These are phyloP conservation scores for Metschnikowia gelsemii DNA, from an alignment of 805 yeast genomes.

Conservation along the genomic window DNA sequence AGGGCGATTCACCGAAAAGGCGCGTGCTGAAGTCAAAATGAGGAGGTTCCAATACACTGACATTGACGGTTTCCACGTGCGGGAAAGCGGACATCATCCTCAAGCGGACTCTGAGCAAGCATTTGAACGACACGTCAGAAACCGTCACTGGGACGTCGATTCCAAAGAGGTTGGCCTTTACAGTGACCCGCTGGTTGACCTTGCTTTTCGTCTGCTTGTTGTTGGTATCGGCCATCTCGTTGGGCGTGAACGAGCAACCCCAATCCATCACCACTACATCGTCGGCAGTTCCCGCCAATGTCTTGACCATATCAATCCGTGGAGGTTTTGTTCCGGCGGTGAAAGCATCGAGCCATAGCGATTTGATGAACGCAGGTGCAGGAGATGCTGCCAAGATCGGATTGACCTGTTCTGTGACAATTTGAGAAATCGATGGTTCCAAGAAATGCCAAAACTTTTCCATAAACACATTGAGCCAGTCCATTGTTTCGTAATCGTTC, in stretches of 20 bases:
- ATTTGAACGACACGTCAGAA: constrained; percentile 74
- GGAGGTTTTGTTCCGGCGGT: constrained; percentile 97
- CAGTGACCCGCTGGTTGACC: constrained; percentile 76
- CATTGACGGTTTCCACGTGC: constrained; percentile 86
- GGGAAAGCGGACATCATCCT: constrained; percentile 91
- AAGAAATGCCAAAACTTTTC: constrained; percentile 89
- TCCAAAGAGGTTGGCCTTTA: constrained; percentile 83
- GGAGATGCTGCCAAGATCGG: constrained; percentile 77
- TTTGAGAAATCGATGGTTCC: constrained; percentile 86
- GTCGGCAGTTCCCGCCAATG: constrained; percentile 83
- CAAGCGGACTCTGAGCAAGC: constrained; percentile 73
- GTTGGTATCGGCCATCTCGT: constrained; percentile 78
- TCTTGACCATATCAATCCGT: constrained; percentile 84
- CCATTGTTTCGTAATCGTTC: constrained; percentile 88
- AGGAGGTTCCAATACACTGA: constrained; percentile 84
- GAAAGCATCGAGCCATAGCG: constrained; percentile 81
- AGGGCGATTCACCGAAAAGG: constrained; percentile 72
- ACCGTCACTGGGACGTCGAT: constrained; percentile 75
- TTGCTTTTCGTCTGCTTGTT: constrained; percentile 80
- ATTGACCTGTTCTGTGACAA: constrained; percentile 82
- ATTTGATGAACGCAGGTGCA: constrained; percentile 77
- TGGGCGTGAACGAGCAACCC: constrained; percentile 92
- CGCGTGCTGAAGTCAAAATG: constrained; percentile 79
- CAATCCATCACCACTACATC: constrained; percentile 98
- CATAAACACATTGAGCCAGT: constrained; percentile 88